Base-by-base conservation (phyloP, 2,329 filamentous ascomycete genomes). In the Pseudogymnoascus sp. region DNA sequence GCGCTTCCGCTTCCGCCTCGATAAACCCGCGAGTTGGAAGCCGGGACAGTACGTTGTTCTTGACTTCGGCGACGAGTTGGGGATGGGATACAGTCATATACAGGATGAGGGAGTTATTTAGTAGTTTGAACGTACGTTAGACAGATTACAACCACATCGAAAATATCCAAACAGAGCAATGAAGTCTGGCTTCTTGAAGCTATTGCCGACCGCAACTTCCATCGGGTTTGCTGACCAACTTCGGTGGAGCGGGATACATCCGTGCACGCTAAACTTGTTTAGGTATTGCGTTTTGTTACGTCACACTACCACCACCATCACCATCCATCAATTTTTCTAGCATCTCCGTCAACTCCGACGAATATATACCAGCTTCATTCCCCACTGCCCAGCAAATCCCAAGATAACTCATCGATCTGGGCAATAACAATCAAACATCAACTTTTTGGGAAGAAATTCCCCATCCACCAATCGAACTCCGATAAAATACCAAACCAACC, bases 11-110 rank as follows among this genome's bases (percentile, higher is more conserved):
- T 86, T 86, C 67, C 72, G 74, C 2, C 72, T 83, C 13, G 66
- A 64, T 30, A 66, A 66, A 19, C 33, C 65, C 13, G 70, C 67
- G 34, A 66, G 63, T 1, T 91, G 89, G 81, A 76, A 72, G 21
- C 76, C 89, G 0, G 90, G 90, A 0, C 89, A 95, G 68, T 89
- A 94, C 72, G 81, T 89, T 15, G 90, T 88, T 1, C 72, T 95
- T 2, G 84, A 88, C 62, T 91, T 95, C 67, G 76, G 79, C 10
- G 71, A 77, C 0, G 84, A 92, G 66, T 74, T 95, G 1, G 83
- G 88, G 63, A 71, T 77, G 9, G 90, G 90, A 0, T 95, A 90
- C 71, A 82, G 79, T 56, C 91, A 95, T 70, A 95, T 95, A 90
- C 78, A 84, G 2, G 85, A 95, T 63, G 83, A 88, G 61, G 13